These are phyloP conservation scores for Fusarium nisikadoi DNA, from an alignment of 2,329 filamentous ascomycete genomes.

Conservation along the genomic window DNA sequence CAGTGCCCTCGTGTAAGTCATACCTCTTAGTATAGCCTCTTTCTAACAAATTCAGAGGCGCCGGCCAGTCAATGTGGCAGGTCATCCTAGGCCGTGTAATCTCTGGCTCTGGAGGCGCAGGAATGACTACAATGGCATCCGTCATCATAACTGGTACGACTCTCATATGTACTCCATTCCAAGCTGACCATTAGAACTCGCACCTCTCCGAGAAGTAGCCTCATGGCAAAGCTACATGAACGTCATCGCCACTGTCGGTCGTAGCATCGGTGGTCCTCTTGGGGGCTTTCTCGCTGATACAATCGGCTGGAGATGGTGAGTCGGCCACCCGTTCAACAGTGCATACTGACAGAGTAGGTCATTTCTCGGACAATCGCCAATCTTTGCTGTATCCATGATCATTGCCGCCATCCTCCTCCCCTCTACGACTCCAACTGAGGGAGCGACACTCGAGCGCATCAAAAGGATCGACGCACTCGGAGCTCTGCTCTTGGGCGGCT, in stretches of 20 bases:
- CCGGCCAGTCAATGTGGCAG: conserved; percentile 57
- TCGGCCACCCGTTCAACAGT: rapidly evolving
- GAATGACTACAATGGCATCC: conserved; percentile 58
- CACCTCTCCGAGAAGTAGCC: conserved; percentile 63
- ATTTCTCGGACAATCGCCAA: conserved; percentile 50
- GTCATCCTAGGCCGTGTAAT: conserved; percentile 63
- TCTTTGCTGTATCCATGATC: neutral
- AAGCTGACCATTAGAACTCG: conserved; percentile 51
- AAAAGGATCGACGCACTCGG: conserved; percentile 64
- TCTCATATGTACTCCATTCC: too few species aligned
- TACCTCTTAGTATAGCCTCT: rapidly evolving
- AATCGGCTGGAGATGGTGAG: conserved; percentile 69
- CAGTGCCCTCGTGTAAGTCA: conserved; percentile 36
- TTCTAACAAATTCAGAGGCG: conserved; percentile 44
- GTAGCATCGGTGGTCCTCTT: conserved; percentile 63
- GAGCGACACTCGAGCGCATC: neutral
- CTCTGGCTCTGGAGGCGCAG: conserved; percentile 63
- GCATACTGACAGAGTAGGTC: conserved; percentile 49
- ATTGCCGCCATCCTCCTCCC: neutral
- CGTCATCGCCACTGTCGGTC: conserved; percentile 61
- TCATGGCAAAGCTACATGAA: conserved; percentile 66
- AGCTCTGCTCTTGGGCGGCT: conserved; percentile 63
- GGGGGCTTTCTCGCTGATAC: conserved; percentile 70
- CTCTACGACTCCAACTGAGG: neutral
- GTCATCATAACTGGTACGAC: neutral